Evolutionary conservation across 305 asterid species (phyloP).

Genomic region (Andrographis paniculata): DNA sequence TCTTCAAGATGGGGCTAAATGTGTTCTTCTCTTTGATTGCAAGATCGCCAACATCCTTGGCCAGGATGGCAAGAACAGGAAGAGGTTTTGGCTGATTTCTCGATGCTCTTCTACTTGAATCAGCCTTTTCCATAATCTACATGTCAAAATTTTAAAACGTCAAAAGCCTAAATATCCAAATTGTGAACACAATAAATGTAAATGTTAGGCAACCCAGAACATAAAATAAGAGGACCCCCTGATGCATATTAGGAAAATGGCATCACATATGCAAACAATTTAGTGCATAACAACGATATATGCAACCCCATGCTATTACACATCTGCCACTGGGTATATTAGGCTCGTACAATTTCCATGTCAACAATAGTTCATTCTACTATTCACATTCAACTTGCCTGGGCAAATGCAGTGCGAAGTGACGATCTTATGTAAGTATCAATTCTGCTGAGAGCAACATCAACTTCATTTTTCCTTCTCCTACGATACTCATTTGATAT

Average conservation of each 20-base stretch:
- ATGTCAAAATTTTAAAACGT: conserved; percentile 17
- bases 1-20: conserved; percentile 83
- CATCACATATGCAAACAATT: neutral
- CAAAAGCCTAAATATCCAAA: conserved; percentile 7
- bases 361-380: conserved; percentile 17
- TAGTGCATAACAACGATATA: neutral
- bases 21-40: conserved; percentile 68
- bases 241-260: neutral
- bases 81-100: conserved; percentile 81
- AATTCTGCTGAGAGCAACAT: conserved; percentile 81
- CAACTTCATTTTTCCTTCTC: conserved; percentile 81
- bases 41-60: conserved; percentile 86
- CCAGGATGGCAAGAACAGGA: conserved; percentile 85
- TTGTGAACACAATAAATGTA: neutral
- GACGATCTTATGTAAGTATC: conserved; percentile 94
- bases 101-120: conserved; percentile 85
- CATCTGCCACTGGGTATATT: conserved; percentile 2
- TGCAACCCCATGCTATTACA: conserved; percentile 1
- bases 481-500: conserved; percentile 90
- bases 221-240: neutral
- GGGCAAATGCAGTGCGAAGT: conserved; percentile 97
- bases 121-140: conserved; percentile 93
- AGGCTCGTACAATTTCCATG: conserved; percentile 6
- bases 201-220: neutral
- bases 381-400: conserved; percentile 54